Evolutionary conservation across 202 grass and related monocot genomes (phyloP), one percentile per base, ranked within the genome.

Genomic region (Miscanthus sacchariflorus): DNA sequence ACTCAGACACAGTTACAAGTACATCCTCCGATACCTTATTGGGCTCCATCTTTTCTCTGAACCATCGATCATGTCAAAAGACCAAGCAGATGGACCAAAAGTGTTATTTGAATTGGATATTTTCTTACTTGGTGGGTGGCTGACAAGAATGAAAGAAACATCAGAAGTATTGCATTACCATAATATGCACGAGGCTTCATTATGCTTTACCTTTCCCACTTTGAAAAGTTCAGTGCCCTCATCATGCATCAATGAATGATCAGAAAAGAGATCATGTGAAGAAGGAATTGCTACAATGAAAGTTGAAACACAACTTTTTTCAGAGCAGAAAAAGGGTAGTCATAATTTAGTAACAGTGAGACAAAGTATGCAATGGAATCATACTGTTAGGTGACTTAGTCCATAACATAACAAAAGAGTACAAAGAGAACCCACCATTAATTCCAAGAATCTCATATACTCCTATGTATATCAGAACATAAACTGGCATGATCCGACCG

Each of bases 201-300:
- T 54, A n/a, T 82, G 77, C 66, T 88, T 88, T 87, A 94, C 92
- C 87, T 87, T 78, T 87, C 87, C 84, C 70, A 89, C 36, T 94
- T 94, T 39, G 35, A 89, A 91, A 77, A 59, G 25, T 70, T 84
- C 28, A 81, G 83, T 70, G 46, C 67, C 70, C 15, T 82, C 40
- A 5, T 75, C 84, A 66, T 84, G 63, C 83, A 84, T 59, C 42
- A 83, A 42, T 10, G 71, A 78, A 74, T 77, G 75, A 69, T 80
- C 59, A 86, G 81, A 54, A 89, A 76, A 89, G 59, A 81, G 45
- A 56, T 88, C 71, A 73, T 67, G 74, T 84, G 83, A 50, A 19
- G 72, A 77, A 58, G 50, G 61, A 89, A 83, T 83, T 87, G 72
- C 78, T 87, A 61, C 25, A 84, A 80, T 5, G 43, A 70, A 70